These are phyloP conservation scores for Colletotrichum caudatum DNA, from an alignment of 2,329 filamentous ascomycete genomes.

Conservation along the genomic window DNA sequence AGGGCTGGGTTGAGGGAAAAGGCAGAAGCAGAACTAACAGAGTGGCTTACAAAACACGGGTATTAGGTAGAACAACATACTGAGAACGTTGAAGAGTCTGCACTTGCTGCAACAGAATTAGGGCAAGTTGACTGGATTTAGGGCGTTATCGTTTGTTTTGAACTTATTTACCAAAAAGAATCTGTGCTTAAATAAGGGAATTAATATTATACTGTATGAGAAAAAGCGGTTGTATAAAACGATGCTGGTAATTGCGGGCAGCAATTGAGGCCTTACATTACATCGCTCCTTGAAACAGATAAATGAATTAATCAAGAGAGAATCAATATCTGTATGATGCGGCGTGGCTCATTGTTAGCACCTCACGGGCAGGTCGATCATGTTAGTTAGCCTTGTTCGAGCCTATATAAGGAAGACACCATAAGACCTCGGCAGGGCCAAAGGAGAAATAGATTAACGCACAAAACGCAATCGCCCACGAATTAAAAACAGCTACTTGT, in stretches of 20 bases:
- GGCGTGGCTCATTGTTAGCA: neutral
- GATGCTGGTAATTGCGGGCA: too few species aligned
- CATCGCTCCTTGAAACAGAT: too few species aligned
- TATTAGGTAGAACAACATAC: constrained; percentile 6
- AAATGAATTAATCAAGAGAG: too few species aligned
- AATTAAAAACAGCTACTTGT: neutral
- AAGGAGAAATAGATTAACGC: neutral
- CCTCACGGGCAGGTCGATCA: neutral
- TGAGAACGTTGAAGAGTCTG: too few species aligned
- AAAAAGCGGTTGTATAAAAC: too few species aligned
- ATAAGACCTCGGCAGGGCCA: neutral
- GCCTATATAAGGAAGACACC: neutral
- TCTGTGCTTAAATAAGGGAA: too few species aligned
- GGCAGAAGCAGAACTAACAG: constrained; percentile 8
- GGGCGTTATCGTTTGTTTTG: too few species aligned
- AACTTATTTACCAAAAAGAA: too few species aligned
- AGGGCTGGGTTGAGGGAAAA: neutral
- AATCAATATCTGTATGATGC: neutral
- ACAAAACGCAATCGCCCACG: neutral
- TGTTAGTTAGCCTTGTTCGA: neutral
- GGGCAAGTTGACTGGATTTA: too few species aligned
- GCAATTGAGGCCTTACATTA: too few species aligned
- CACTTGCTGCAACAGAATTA: too few species aligned
- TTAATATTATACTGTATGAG: too few species aligned
- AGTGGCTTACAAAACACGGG: constrained; percentile 12